A percentile compares a stretch with the other conserved stretches of the same genome.
Conservation (phyloP, 1,139 yeast species). For the Yamadazyma taylorii region DNA sequence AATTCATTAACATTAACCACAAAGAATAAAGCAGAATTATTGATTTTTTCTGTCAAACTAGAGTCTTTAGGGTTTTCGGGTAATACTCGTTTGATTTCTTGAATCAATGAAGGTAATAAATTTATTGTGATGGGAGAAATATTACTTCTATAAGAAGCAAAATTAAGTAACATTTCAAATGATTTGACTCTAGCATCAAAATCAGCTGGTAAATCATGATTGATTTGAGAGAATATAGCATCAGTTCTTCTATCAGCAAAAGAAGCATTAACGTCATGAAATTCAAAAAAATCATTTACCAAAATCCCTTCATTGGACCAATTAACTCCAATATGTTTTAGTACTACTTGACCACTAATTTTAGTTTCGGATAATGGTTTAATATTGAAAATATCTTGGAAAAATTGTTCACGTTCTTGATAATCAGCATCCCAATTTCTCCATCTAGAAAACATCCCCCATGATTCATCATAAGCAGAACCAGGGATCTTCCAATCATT, state of each 20-base stretch:
- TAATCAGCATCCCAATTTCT: constrained; percentile 79
- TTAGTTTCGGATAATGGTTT: constrained; percentile 10
- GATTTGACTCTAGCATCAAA: constrained; percentile 14
- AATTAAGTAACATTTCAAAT: constrained; percentile 20
- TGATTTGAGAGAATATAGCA: constrained; percentile 9
- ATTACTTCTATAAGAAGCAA: constrained; percentile 25
- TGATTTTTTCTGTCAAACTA: background rate
- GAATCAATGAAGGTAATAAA: constrained; percentile 4
- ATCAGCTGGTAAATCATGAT: constrained; percentile 12
- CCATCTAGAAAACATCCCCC: constrained; percentile 72
- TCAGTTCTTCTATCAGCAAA: constrained; percentile 6
- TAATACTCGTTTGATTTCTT: background rate
- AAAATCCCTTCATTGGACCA: constrained; percentile 4
- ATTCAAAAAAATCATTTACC: constrained; percentile 17
- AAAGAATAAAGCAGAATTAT: constrained; percentile 4
- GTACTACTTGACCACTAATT: constrained; percentile 8
- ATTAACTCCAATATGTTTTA: constrained; percentile 8
- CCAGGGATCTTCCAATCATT: constrained; percentile 43
- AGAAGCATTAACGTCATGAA: constrained; percentile 15
- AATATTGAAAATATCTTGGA: constrained; percentile 40
- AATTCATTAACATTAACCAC: constrained; percentile 14
- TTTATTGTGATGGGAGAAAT: constrained; percentile 21
- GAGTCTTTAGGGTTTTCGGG: background rate
- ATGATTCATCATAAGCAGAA: constrained; percentile 55
- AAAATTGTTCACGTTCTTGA: constrained; percentile 51